Base-by-base conservation (phyloP, 1,139 yeast species). In the Candida glucosophila region DNA sequence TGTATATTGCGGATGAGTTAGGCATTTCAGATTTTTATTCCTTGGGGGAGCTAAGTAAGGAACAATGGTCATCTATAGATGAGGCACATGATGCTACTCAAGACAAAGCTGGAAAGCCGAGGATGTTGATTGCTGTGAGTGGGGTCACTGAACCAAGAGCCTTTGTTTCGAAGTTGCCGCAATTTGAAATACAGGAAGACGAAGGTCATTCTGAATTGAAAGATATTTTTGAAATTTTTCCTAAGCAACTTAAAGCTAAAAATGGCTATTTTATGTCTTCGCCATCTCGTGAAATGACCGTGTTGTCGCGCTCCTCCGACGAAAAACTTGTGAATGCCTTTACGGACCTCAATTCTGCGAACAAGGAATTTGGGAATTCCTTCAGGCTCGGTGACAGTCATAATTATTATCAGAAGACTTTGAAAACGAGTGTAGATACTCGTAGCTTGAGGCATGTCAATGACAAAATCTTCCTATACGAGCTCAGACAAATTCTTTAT, bases 401-500 rank as follows among this genome's bases (percentile, higher is more conserved):
- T 4, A 14, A 10, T 11, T 6, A 12, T 8, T 8, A 14, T 14
- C n/a, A 12, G 20, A 20, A 9, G 20, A 20, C 12, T 17, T 25
- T 12, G 24, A 13, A 6, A 11, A 21, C 23, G 8, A 19, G n/a
- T 2, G 23, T 22, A n/a, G 33, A 29, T 21, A 22, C 21, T 6
- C 28, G 29, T 3, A 27, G 29, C 17, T 35, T 54, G 26, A 41
- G 43, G 22, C 38, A 54, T 23, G 54, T 67, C 27, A 62, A 54
- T 37, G 74, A 69, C 38, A 55, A 58, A 34, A 37, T 50, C 15
- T 70, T 62, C 43, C 63, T 67, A 32, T 57, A 54, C 26, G 76
- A 70, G 41, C 43, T 70, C 32, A 49, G 66, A 21, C 71, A 67
- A 43, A 52, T 70, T 39, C 52, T 59, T 20, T 66, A 58, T 37